phyloP scores from a whole-genome alignment of 345 rosid species.

The Balakata baccata region DNA sequence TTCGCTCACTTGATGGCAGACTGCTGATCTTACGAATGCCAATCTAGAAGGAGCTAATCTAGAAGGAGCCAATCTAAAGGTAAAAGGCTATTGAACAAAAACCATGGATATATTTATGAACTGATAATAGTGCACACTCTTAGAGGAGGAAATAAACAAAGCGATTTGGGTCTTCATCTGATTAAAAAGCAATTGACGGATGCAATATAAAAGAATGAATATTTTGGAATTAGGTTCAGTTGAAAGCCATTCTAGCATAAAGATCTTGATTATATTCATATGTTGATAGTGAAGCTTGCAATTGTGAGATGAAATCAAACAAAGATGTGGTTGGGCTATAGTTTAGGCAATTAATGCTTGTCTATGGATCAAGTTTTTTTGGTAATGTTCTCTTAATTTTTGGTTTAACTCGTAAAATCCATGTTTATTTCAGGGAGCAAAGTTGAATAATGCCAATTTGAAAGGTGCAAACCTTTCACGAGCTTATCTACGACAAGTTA shows the following conservation, averaged over 20 bases:
- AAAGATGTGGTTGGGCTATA: too few relatives aligned
- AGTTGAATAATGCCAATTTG: conserved; percentile 73
- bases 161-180: background rate
- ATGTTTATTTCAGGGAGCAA: conserved; percentile 65
- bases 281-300: background rate
- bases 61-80: conserved; percentile 97
- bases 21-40: conserved; percentile 88
- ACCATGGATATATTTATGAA: background rate
- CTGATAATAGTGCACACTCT: background rate
- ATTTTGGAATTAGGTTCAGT: conserved; percentile 32
- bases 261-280: background rate
- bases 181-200: background rate
- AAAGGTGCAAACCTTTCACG: conserved; percentile 92
- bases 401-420: background rate
- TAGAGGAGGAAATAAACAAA: background rate
- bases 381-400: background rate
- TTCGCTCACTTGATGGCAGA: conserved; percentile 38
- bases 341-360: background rate
- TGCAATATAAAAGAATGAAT: background rate
- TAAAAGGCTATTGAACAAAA: conserved; percentile 18
- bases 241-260: conserved; percentile 15
- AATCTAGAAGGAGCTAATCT: conserved; percentile 91
- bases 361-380: conserved; percentile 2
- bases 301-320: background rate
- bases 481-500: conserved; percentile 79